phyloP scores from a whole-genome alignment of 1,139 yeast genomes.

The Candida buenavistaensis region DNA sequence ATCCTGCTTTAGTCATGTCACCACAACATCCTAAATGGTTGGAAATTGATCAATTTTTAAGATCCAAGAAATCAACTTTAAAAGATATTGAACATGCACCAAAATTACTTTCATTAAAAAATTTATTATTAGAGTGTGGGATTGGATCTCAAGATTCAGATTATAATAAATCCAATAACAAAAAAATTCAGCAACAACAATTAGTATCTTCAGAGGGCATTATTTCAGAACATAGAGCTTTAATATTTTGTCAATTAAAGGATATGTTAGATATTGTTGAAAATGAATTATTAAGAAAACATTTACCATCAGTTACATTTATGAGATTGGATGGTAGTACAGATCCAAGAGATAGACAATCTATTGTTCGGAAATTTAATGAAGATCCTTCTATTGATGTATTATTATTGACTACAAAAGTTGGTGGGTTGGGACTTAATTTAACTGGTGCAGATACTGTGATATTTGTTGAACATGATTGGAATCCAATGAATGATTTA shows the following conservation, averaged over 20 bases:
- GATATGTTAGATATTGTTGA: constrained; percentile 98
- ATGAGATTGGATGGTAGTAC: constrained; percentile 95
- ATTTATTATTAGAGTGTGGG: constrained; percentile 87
- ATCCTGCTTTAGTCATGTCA: constrained; percentile 89
- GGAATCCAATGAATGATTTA: constrained; percentile 99
- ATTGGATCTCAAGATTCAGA: constrained; percentile 69
- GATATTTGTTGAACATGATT: constrained; percentile 96
- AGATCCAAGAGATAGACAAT: constrained; percentile 90
- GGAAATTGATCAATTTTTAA: constrained; percentile 62
- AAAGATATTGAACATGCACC: constrained; percentile 87
- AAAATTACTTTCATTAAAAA: constrained; percentile 79
- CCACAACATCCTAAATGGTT: constrained; percentile 81
- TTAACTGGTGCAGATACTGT: constrained; percentile 99
- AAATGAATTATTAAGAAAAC: constrained; percentile 76
- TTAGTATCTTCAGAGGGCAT: constrained; percentile 62
- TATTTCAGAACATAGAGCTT: constrained; percentile 92
- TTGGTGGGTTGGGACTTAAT: constrained; percentile 96
- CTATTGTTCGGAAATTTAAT: constrained; percentile 87
- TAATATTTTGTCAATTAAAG: constrained; percentile 93
- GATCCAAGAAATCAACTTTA: constrained; percentile 57
- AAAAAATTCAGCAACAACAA: constrained; percentile 31
- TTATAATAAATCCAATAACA: constrained; percentile 28
- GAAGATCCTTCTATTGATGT: constrained; percentile 98
- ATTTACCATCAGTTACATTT: constrained; percentile 89
- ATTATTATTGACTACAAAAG: constrained; percentile 87